Evolutionary conservation across 108 stramenopile species (phyloP), one percentile per base, ranked within the genome.

Genomic region (Chaetoceros muelleri): DNA sequence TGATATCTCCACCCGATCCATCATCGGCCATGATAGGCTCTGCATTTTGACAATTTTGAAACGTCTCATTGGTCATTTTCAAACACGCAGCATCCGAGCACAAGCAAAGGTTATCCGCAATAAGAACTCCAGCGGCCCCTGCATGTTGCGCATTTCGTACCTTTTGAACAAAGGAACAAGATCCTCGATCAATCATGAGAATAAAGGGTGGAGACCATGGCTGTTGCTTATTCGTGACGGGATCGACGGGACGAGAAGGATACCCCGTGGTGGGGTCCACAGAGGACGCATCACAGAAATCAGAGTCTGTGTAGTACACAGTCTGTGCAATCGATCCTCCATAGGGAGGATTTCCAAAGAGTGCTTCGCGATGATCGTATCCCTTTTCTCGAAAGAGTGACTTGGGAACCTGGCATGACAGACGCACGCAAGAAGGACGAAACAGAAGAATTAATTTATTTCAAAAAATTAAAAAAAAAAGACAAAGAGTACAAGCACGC

Each of bases 11-110:
- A 5, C 96, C 96, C 17, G 75, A 78, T 16, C 96, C 96, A 59
- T 98, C 96, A 59, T 98, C 96, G 20, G 96, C 95, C 96, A 98
- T 96, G 73, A 96, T 90, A 59, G 1, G 66, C 64, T 61, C 85
- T 82, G 55, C 84, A 89, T 47, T 21, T 19, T 48, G 46, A 17
- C 61, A 28, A 28, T 30, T 44, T 46, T 61, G 58, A 55, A 52
- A 58, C n/a, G 19, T 21, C 21, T 0, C 24, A 23, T 23, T 29
- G 50, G 22, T 51, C 34, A 40, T 40, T 5, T 40, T 40, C 8
- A 40, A 64, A 47, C 58, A 69, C 61, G 48, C 78, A 30, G 58
- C 45, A 45, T 60, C 65, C 13, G 55, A 48, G 54, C 96, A 98
- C 29, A 94, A 62, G 67, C 96, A 98, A 25, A 63, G 69, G 64